A percentile compares a stretch with the other conserved stretches of the same genome.
Conservation (phyloP, 257 asterid genomes). For the Hygrophila difformis region DNA sequence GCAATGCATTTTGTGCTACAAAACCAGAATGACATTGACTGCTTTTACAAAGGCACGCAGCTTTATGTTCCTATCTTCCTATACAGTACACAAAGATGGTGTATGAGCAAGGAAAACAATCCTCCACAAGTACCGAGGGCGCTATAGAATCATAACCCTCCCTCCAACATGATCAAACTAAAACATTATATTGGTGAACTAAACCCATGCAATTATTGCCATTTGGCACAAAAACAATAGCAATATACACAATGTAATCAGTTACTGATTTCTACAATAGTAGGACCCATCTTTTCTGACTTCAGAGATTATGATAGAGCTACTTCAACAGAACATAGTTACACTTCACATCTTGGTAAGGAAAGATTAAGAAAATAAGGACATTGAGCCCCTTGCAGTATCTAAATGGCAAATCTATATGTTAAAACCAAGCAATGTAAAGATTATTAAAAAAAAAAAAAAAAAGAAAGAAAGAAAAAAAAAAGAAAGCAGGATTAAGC, state of each 20-base stretch:
- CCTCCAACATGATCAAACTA: no score
- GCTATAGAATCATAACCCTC: no score
- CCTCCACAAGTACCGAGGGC: no score
- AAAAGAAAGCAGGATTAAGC: neutral
- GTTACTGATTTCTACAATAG: neutral
- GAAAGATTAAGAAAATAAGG: neutral
- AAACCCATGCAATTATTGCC: neutral
- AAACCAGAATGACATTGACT: neutral
- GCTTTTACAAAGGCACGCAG: no score
- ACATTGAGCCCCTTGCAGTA: neutral
- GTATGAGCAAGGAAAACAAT: no score
- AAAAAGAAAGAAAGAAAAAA: neutral
- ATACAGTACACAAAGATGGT: no score
- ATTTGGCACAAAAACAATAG: no score
- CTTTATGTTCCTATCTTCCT: no score
- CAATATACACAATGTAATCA: neutral
- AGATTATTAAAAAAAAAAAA: no score
- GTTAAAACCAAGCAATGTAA: neutral
- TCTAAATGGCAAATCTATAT: neutral
- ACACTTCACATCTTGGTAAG: neutral
- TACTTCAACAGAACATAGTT: neutral
- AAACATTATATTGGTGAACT: constrained; percentile 4
- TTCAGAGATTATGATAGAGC: neutral
- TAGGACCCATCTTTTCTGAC: neutral
- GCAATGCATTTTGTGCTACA: neutral